phyloP scores from a whole-genome alignment of 2,329 filamentous ascomycete species.

The Pyricularia sp. region DNA sequence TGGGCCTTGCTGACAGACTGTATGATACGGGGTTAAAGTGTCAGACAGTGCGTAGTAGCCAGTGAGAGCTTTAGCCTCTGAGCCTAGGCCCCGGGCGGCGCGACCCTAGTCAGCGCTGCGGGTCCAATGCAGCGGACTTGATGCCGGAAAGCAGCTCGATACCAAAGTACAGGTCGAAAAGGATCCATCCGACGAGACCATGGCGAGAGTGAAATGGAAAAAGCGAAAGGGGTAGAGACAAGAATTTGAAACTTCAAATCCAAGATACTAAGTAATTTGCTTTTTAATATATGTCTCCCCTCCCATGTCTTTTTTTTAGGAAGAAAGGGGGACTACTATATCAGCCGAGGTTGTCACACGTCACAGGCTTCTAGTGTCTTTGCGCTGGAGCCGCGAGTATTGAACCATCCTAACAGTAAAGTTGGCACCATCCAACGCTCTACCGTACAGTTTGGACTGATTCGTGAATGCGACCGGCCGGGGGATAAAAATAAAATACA shows the following conservation, averaged over 20 bases:
- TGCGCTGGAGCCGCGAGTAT: neutral
- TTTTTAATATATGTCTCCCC: neutral
- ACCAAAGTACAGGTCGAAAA: neutral
- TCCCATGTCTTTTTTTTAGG: neutral
- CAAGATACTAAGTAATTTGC: neutral
- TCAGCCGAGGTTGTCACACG: neutral
- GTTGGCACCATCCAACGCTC: neutral
- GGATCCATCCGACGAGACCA: neutral
- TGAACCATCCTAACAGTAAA: neutral
- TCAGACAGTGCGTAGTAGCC: slow-evolving; percentile 4
- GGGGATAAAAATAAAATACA: too few relatives aligned
- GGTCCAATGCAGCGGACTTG: neutral
- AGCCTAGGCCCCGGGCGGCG: neutral
- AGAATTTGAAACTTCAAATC: neutral
- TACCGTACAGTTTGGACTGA: neutral
- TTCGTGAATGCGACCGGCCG: neutral
- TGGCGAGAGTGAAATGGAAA: neutral
- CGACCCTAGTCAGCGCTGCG: slow-evolving; percentile 1
- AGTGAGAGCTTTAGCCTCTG: neutral
- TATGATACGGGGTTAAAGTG: slow-evolving; percentile 8
- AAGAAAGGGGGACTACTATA: neutral
- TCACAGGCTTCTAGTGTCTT: neutral
- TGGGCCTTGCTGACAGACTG: slow-evolving; percentile 23
- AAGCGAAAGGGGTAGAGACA: neutral
- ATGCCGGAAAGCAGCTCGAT: neutral